These are phyloP conservation scores for Elymus sibiricus DNA, from an alignment of 176 grass and related monocot species.

Conservation along the genomic window DNA sequence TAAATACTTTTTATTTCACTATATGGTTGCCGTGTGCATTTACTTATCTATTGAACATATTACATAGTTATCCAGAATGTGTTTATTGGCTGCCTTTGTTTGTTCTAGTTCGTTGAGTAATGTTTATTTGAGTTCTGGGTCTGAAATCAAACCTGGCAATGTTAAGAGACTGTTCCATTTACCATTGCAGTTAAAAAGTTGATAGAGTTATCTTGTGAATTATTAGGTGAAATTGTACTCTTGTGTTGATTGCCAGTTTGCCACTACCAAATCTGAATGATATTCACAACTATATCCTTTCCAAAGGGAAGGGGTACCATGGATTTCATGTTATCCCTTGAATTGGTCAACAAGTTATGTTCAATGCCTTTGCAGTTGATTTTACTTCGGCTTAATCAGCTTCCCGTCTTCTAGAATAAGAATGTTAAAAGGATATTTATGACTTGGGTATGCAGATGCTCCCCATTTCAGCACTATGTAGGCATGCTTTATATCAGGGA, in stretches of 20 bases:
- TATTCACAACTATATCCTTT: neutral
- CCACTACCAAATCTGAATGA: neutral
- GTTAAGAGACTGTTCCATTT: neutral
- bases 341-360: neutral
- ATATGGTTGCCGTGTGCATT: neutral
- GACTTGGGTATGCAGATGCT: neutral
- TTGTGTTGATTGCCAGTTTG: neutral
- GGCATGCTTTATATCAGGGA: neutral
- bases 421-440: neutral
- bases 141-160: neutral
- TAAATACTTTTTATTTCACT: constrained; percentile 23
- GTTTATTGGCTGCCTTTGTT: neutral
- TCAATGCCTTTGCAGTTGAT: neutral
- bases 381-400: neutral
- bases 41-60: neutral
- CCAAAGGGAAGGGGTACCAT: neutral
- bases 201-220: neutral
- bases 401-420: constrained; percentile 2
- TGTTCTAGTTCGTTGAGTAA: neutral
- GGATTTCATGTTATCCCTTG: neutral
- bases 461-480: neutral
- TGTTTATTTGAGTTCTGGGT: neutral
- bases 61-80: neutral
- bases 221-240: neutral
- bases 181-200: neutral